Conservation (phyloP, 2,329 filamentous ascomycete species). For the Ophiostoma pallidulum region DNA sequence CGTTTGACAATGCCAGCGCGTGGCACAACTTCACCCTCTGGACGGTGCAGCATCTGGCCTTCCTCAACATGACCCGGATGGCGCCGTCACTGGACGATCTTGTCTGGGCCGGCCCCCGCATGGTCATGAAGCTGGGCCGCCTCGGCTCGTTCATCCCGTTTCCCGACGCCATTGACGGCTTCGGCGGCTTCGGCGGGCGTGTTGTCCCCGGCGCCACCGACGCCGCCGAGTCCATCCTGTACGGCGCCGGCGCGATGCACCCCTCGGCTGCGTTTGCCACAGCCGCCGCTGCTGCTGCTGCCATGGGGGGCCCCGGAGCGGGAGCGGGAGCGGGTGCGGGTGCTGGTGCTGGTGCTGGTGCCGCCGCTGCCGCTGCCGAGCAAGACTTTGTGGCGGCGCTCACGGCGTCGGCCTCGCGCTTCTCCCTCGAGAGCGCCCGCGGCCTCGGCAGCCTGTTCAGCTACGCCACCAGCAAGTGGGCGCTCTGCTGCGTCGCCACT, state of each 20-base stretch:
- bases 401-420: constrained; percentile 30
- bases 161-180: constrained; percentile 50
- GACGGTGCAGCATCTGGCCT: constrained; percentile 35
- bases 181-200: constrained; percentile 33
- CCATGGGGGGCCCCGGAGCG: no score
- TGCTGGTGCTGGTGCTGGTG: constrained; percentile 27
- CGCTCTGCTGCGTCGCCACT: constrained; percentile 75
- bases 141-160: constrained; percentile 54
- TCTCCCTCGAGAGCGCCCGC: constrained; percentile 51
- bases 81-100: constrained; percentile 59
- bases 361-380: constrained; percentile 29
- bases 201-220: constrained; percentile 50
- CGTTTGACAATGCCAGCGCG: constrained; percentile 32
- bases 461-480: constrained; percentile 89
- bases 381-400: constrained; percentile 29
- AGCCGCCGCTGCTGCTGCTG: background rate
- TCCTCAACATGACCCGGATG: constrained; percentile 41
- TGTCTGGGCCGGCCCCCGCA: constrained; percentile 58
- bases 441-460: constrained; percentile 80
- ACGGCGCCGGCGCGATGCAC: constrained; percentile 22
- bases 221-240: constrained; percentile 25
- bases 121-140: constrained; percentile 58
- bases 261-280: constrained; percentile 32
- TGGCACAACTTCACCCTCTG: constrained; percentile 49
- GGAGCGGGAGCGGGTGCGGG: constrained; percentile 28